Base-by-base conservation (phyloP, 192 early-diverging fungal species). In the Backusella circina region DNA sequence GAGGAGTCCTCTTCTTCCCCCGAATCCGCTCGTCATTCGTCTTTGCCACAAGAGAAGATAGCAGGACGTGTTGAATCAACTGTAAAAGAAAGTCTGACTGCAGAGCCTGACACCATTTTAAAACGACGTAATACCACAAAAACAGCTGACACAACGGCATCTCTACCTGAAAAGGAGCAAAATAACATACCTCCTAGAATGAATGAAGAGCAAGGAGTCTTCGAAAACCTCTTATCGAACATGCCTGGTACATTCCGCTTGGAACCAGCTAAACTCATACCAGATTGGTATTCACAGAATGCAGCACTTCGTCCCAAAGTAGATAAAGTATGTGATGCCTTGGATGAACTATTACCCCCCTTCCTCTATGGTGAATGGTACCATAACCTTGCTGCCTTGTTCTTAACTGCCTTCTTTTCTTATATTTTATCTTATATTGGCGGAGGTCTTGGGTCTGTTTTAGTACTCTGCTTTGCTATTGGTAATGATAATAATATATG, bases 341-440 rank as follows among this genome's bases (percentile, higher is more conserved):
- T 76, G 23, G 79, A 67, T 44, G 65, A 76, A 67, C 10, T 73
- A 15, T 21, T 80, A 3, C 75, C 71, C 1, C 35, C 76, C 10
- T 26, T 57, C 2, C 73, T 65, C 47, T 80, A 80, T 73, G 79
- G 79, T 37, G 67, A 70, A 73, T 80, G 79, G 79, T 80, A 65
- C 33, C 72, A 73, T 37, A 80, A 80, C 69, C 44, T 65, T 44
- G 74, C 75, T 12, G 75, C 67, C n/a, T 65, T 80, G 7, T 37
- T 73, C 28, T 36, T 80, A 18, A 70, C 75, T 36, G 75, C 32
- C 10, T 44, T 80, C 13, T 23, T 80, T 21, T 41, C 79, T 6
- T 80, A 50, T 28, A 16, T 68, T 7, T 31, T 80, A 1, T 47
- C 70, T 1, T 41, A 73, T 30, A 36, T 76, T 31, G 79, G 79